A percentile compares a stretch with the other conserved stretches of the same genome.
Conservation (phyloP, 2,329 filamentous ascomycete species). For the Mollisiaceae sp. region DNA sequence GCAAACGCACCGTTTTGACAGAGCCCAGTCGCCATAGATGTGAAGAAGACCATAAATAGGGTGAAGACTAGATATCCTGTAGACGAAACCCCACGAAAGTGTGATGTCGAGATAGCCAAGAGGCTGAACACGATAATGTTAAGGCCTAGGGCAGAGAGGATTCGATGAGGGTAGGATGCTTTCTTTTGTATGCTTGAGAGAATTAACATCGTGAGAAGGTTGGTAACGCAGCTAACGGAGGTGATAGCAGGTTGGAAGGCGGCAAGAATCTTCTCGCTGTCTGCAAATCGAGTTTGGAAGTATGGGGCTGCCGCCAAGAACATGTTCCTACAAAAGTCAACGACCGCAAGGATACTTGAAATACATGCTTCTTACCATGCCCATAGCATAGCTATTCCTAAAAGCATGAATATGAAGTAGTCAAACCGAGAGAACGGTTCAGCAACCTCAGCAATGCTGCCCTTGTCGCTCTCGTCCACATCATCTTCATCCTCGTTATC, state of each 20-base stretch:
- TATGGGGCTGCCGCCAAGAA: constrained; percentile 94
- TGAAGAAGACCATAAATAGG: constrained; percentile 78
- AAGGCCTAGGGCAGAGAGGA: constrained; percentile 75
- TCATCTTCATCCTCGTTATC: constrained; percentile 19
- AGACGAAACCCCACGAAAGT: constrained; percentile 67
- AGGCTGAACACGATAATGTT: constrained; percentile 79
- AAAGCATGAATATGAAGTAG: constrained; percentile 81
- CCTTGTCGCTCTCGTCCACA: constrained; percentile 29
- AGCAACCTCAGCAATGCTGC: constrained; percentile 8
- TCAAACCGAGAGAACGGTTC: constrained; percentile 81
- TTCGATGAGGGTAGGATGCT: constrained; percentile 88
- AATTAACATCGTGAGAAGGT: constrained; percentile 75
- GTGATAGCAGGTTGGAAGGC: constrained; percentile 92
- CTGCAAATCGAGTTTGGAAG: constrained; percentile 81
- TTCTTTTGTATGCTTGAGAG: constrained; percentile 80
- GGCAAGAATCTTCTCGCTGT: constrained; percentile 70
- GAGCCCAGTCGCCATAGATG: constrained; percentile 80
- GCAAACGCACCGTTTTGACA: constrained; percentile 95
- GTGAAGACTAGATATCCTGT: constrained; percentile 79
- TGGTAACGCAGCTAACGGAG: constrained; percentile 83
- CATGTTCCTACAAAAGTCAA: constrained; percentile 78
- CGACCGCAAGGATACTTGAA: not conserved
- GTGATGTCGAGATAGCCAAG: constrained; percentile 78
- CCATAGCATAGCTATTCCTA: constrained; percentile 96
- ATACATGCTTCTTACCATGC: constrained; percentile 71